Conservation (phyloP, 2,329 filamentous ascomycete species). For the Clarireedia hainanense region DNA sequence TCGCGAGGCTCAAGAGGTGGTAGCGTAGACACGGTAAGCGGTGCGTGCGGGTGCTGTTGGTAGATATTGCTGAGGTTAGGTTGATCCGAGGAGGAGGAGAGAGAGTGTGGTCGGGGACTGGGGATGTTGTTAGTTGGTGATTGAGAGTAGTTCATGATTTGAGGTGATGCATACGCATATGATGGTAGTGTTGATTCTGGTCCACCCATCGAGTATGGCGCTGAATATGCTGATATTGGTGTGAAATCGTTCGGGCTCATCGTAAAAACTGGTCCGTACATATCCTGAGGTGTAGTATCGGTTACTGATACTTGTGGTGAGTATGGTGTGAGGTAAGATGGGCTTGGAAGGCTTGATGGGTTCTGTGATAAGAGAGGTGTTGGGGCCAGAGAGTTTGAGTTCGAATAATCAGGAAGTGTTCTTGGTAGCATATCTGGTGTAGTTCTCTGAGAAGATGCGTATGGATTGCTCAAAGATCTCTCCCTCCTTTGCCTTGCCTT, state of each 20-base stretch:
- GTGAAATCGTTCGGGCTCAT: conserved; percentile 26
- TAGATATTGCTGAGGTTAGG: conserved; percentile 15
- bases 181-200: conserved; percentile 18
- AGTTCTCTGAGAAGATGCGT: conserved; percentile 24
- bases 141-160: neutral
- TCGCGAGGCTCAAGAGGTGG: conserved; percentile 18
- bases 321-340: conserved; percentile 24
- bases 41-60: conserved; percentile 17
- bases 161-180: conserved; percentile 17
- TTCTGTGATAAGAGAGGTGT: conserved; percentile 26
- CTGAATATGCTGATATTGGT: conserved; percentile 19
- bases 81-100: conserved; percentile 26
- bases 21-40: neutral
- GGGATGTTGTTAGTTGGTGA: conserved; percentile 6
- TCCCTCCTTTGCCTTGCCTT: conserved; percentile 47
- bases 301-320: conserved; percentile 20
- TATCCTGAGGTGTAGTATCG: conserved; percentile 21
- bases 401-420: conserved; percentile 22
- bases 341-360: conserved; percentile 20
- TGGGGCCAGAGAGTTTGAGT: conserved; percentile 23
- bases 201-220: conserved; percentile 22
- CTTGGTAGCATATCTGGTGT: conserved; percentile 29
- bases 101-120: conserved; percentile 23
- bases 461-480: conserved; percentile 28
- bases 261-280: conserved; percentile 26